A percentile compares a stretch with the other conserved stretches of the same genome.
These are phyloP conservation scores for Brassica hybrid DNA, from an alignment of 441 rosid species.

Conservation along the genomic window DNA sequence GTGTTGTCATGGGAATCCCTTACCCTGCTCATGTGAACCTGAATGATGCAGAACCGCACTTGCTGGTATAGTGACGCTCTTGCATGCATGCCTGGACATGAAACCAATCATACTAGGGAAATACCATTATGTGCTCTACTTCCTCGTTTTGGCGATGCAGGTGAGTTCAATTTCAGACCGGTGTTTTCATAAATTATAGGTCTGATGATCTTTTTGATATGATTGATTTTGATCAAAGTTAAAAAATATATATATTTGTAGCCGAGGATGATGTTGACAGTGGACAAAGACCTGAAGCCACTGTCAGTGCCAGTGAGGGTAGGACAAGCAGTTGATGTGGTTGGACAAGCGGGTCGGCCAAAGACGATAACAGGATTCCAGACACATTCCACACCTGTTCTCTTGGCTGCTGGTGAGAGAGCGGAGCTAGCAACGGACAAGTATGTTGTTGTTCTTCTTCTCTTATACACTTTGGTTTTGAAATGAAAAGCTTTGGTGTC, in stretches of 20 bases:
- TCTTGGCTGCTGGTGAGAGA: constrained; percentile 86
- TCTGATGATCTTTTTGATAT: neutral
- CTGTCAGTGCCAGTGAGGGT: constrained; percentile 80
- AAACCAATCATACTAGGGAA: constrained; percentile 78
- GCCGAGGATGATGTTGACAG: constrained; percentile 90
- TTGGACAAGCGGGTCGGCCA: constrained; percentile 90
- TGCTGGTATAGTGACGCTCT: constrained; percentile 73
- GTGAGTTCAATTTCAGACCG: constrained; percentile 42
- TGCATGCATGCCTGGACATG: constrained; percentile 86
- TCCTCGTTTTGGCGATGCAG: constrained; percentile 89
- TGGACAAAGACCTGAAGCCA: constrained; percentile 78
- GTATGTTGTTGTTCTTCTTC: constrained; percentile 47
- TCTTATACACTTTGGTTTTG: constrained; percentile 4
- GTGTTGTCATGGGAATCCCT: neutral
- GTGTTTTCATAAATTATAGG: neutral
- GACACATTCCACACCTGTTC: constrained; percentile 87
- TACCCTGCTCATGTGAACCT: constrained; percentile 10
- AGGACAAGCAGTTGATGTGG: constrained; percentile 91
- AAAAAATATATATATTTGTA: constrained; percentile 27
- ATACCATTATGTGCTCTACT: constrained; percentile 82
- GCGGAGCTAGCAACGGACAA: constrained; percentile 91
- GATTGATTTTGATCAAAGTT: constrained; percentile 1
- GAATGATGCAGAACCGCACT: constrained; percentile 65
- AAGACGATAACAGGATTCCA: constrained; percentile 89
- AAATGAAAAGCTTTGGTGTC: constrained; percentile 11